Base-by-base conservation (phyloP, 345 rosid genomes). In the Carallia pectinifolia region DNA sequence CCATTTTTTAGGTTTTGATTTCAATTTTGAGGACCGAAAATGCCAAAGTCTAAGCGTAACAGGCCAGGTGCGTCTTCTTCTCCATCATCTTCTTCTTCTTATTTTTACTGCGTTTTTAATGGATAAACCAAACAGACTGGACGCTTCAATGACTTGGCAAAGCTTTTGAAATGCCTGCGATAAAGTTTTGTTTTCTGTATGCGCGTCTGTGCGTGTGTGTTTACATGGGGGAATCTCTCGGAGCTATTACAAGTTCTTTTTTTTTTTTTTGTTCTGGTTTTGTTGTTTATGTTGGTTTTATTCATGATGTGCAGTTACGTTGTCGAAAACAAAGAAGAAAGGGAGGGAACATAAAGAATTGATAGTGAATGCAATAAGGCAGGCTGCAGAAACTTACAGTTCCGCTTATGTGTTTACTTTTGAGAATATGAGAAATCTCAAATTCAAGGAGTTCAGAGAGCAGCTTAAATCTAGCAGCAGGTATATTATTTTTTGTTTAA, bases 41-140 rank as follows among this genome's bases (percentile, higher is more conserved):
- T 95, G 99, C 98, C 99, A 10, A 95, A 92, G 86, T 95, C 99
- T 31, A 95, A 90, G 90, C 84, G 99, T 52, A 87, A 95, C 76
- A 82, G 81, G 68, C 72, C 87, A 83, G 96, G 98, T 91, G 18
- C 23, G 67, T 16, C 58, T 62, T 69, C 50, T 62, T 9, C 34
- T 61, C 39, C 50, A 53, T 50, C 27, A 19, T 64, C 54, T 58
- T 53, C 10, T 1, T 58, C 54, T 16, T 29, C 31, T 44, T 17
- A 44, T 44, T 12, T 44, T 44, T 44, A 44, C 16, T 44, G 48
- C 23, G 48, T 6, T 39, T 39, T 8, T 39, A 39, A 39, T 39
- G 44, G 44, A 39, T 40, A 40, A 40, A 8, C 15, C 15, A 40
- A 40, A 9, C 13, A 40, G 16, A 7, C 17, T 44, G 50, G 16